Evolutionary conservation across 306 rosid genomes (phyloP).

Genomic region (Fragaria nilgerrensis): DNA sequence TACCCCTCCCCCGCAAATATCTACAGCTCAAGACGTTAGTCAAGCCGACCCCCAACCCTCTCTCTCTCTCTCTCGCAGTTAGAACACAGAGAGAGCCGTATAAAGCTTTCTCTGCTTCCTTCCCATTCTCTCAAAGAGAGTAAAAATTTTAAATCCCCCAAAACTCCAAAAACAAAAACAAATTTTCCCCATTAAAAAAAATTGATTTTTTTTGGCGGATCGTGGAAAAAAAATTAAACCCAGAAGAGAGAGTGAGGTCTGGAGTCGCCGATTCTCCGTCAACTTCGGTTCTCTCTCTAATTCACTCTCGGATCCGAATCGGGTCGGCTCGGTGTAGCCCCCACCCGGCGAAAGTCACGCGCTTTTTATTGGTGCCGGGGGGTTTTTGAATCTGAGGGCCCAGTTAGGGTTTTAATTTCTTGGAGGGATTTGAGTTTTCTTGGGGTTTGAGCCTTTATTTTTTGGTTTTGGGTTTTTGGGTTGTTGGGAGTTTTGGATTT

Average conservation of each 20-base stretch:
- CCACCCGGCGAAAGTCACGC: constrained; percentile 46
- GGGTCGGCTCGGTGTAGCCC: constrained; percentile 18
- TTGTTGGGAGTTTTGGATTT: constrained; percentile 9
- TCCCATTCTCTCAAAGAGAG: constrained; percentile 2
- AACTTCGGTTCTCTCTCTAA: constrained; percentile 40
- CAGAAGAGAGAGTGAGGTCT: constrained; percentile 22
- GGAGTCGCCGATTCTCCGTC: constrained; percentile 59
- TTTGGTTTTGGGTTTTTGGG: background rate
- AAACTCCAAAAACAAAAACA: background rate
- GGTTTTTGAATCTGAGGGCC: constrained; percentile 81
- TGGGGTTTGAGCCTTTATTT: constrained; percentile 26
- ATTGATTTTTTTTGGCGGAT: constrained; percentile 44
- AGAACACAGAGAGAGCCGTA: background rate
- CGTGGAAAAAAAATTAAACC: constrained; percentile 28
- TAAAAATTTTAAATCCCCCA: background rate
- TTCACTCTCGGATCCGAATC: constrained; percentile 33
- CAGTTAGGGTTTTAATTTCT: constrained; percentile 41
- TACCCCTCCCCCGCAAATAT: constrained; percentile 9
- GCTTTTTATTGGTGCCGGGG: constrained; percentile 14
- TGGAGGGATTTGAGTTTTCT: constrained; percentile 38
- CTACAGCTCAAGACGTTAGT: constrained; percentile 1
- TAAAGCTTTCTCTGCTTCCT: constrained; percentile 11
- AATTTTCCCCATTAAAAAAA: background rate
- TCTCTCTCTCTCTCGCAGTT: background rate
- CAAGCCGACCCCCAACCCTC: background rate